phyloP scores from a whole-genome alignment of 495 filamentous ascomycete genomes.

The Pseudotulostoma volvatum region DNA sequence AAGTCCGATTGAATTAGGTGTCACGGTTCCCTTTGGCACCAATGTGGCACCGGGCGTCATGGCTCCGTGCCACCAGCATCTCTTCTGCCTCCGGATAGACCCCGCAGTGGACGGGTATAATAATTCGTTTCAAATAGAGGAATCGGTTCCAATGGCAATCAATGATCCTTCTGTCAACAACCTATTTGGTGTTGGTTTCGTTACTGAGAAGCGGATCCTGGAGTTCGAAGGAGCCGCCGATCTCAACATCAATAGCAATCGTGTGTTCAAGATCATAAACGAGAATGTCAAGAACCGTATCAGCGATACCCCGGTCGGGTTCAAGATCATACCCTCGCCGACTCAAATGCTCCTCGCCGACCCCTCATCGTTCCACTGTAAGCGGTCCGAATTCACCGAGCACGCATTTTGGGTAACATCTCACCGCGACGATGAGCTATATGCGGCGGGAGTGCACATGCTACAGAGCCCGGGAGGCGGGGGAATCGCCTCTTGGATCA shows the following conservation, averaged over 20 bases:
- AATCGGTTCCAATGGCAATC: slow-evolving; percentile 51
- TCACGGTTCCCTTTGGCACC: slow-evolving; percentile 53
- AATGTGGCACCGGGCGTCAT: slow-evolving; percentile 73
- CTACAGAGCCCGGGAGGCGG: slow-evolving; percentile 57
- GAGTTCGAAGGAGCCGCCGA: slow-evolving; percentile 44
- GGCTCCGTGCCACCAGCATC: slow-evolving; percentile 68
- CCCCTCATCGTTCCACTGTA: slow-evolving; percentile 47
- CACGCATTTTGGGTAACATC: slow-evolving; percentile 67
- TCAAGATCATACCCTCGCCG: slow-evolving; percentile 53
- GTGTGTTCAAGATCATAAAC: slow-evolving; percentile 73
- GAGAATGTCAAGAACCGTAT: slow-evolving; percentile 45
- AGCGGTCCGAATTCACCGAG: slow-evolving; percentile 62
- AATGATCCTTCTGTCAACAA: slow-evolving; percentile 45
- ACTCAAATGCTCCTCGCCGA: slow-evolving; percentile 72
- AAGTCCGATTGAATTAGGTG: slow-evolving; percentile 44
- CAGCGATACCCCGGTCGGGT: slow-evolving; percentile 58
- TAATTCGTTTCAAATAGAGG: slow-evolving; percentile 53
- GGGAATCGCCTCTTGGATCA: slow-evolving; percentile 13
- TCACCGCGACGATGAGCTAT: slow-evolving; percentile 64
- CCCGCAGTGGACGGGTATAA: slow-evolving; percentile 57
- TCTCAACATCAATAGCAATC: slow-evolving; percentile 41
- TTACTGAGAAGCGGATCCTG: slow-evolving; percentile 35
- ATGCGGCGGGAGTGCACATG: slow-evolving; percentile 63
- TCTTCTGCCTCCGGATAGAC: slow-evolving; percentile 77
- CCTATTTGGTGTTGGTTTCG: slow-evolving; percentile 63